phyloP scores from a whole-genome alignment of 305 asterid genomes.

The Fraxinus albicans region DNA sequence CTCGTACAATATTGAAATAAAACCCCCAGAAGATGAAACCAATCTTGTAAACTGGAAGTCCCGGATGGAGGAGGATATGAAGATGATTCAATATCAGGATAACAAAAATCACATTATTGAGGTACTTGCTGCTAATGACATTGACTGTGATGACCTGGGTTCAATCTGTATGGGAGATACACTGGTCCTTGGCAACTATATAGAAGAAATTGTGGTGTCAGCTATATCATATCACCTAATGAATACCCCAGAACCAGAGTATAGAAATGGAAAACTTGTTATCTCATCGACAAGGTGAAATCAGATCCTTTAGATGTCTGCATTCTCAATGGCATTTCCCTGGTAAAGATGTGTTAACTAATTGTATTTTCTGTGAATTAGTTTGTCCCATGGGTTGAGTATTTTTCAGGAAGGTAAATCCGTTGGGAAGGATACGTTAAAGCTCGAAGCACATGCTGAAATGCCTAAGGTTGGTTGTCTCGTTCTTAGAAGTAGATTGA shows the following conservation, averaged over 20 bases:
- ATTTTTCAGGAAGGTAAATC: conserved; percentile 74
- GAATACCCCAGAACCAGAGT: conserved; percentile 63
- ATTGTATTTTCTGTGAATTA: conserved; percentile 28
- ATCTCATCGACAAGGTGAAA: conserved; percentile 72
- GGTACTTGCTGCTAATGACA: conserved; percentile 84
- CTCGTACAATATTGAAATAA: conserved; percentile 80
- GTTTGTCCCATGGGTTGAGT: conserved; percentile 76
- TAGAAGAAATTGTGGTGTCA: conserved; percentile 86
- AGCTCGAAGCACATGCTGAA: conserved; percentile 60
- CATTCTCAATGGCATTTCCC: neutral
- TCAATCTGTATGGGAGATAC: conserved; percentile 74
- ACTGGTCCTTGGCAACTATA: conserved; percentile 62
- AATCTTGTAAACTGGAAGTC: conserved; percentile 77
- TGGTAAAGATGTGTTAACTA: conserved; percentile 31
- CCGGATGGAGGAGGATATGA: conserved; percentile 86
- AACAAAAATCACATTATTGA: conserved; percentile 76
- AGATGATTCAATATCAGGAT: conserved; percentile 76
- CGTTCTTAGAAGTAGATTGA: neutral
- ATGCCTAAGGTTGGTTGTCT: conserved; percentile 47
- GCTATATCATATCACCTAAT: conserved; percentile 84
- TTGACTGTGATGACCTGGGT: conserved; percentile 78
- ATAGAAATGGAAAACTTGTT: conserved; percentile 86
- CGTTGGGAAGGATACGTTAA: conserved; percentile 38
- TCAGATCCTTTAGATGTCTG: neutral
- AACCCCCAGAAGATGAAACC: conserved; percentile 79